Percentiles rank a stretch among this genome's conserved stretches.
Evolutionary conservation across 495 filamentous ascomycete genomes (phyloP).

Genomic region (Daldinia loculata): DNA sequence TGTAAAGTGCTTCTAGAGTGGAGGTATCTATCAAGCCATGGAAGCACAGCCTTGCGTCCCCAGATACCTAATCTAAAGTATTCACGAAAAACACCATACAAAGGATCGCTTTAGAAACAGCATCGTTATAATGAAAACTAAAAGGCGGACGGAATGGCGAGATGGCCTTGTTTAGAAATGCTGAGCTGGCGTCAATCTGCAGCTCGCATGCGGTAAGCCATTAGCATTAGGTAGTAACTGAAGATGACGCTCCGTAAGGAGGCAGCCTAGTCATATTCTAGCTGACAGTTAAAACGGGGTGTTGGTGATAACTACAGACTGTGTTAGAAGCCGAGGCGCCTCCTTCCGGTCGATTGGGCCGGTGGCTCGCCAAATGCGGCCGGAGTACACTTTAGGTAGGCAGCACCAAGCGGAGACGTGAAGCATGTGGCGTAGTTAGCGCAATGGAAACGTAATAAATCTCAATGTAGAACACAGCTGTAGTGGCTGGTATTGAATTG

Average conservation of each 20-base stretch:
- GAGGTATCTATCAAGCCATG: not conserved
- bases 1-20: not conserved
- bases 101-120: conserved; percentile 9
- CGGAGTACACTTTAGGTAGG: not conserved
- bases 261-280: not conserved
- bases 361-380: not conserved
- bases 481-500: conserved; percentile 20
- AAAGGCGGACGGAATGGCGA: not conserved
- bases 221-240: not conserved
- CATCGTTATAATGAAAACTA: not conserved
- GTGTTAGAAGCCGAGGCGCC: conserved; percentile 7
- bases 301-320: not conserved
- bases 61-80: not conserved
- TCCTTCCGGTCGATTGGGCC: not conserved
- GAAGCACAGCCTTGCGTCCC: not conserved
- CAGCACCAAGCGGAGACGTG: no score
- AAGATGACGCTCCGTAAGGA: conserved; percentile 4
- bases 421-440: not conserved
- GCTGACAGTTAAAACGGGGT: not conserved
- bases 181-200: not conserved
- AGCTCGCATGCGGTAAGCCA: conserved; percentile 2
- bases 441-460: not conserved
- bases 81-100: not conserved
- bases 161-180: not conserved
- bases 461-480: not conserved